phyloP scores from a whole-genome alignment of 139 green algal genomes.

The Prasinococcaceae sp. region DNA sequence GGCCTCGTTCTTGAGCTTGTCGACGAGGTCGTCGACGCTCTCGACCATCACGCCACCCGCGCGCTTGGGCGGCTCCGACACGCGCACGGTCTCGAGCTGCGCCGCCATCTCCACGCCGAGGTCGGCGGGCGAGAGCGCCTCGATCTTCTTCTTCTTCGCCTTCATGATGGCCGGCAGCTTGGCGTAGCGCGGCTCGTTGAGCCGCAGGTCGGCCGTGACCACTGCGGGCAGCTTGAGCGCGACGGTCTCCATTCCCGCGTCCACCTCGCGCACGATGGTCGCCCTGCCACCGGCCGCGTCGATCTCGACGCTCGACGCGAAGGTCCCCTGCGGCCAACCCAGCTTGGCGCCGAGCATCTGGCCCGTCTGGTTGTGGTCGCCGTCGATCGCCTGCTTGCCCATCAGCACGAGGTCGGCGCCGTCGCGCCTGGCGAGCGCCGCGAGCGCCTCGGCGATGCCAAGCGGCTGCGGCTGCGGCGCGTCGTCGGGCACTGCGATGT shows the following conservation, averaged over 20 bases:
- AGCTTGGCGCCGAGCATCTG: conserved; percentile 83
- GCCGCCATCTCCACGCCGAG: conserved; percentile 32
- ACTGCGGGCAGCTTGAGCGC: conserved; percentile 60
- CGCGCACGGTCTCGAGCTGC: conserved; percentile 28
- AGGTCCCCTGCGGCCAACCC: conserved; percentile 80
- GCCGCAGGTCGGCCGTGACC: conserved; percentile 72
- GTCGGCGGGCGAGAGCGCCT: conserved; percentile 30
- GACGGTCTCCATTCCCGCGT: conserved; percentile 64
- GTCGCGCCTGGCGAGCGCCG: conserved; percentile 43
- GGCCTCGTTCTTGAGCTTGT: conserved; percentile 52
- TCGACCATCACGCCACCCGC: conserved; percentile 38
- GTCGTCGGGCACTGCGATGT: conserved; percentile 31
- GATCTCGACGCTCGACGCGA: conserved; percentile 48
- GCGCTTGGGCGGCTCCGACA: conserved; percentile 48
- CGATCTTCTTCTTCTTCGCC: conserved; percentile 78
- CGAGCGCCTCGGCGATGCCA: conserved; percentile 59
- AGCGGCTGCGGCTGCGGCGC: conserved; percentile 49
- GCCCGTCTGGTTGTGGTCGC: conserved; percentile 59
- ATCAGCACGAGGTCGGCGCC: conserved; percentile 48
- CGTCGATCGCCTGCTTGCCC: conserved; percentile 81
- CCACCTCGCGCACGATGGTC: conserved; percentile 70
- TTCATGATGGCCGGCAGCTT: conserved; percentile 86
- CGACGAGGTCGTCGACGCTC: conserved; percentile 56
- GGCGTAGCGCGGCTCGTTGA: conserved; percentile 85
- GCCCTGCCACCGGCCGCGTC: conserved; percentile 9